These are phyloP conservation scores for Raddia distichophylla DNA, from an alignment of 176 grass and related monocot genomes.

Conservation along the genomic window DNA sequence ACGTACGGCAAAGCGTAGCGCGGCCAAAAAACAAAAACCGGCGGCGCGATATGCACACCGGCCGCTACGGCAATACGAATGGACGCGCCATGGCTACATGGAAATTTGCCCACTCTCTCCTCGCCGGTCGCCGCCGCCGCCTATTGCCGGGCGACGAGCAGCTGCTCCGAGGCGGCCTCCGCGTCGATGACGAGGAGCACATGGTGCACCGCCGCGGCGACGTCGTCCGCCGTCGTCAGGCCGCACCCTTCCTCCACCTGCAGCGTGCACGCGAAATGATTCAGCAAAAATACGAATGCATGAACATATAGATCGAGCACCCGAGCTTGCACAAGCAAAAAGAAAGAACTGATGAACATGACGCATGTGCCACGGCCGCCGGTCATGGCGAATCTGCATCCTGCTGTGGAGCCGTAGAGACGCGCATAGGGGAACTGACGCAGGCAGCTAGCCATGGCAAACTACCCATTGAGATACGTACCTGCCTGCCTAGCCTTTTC, in stretches of 20 bases:
- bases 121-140: background rate
- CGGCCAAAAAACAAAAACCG: background rate
- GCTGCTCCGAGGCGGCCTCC: constrained; percentile 41
- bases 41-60: background rate
- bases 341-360: background rate
- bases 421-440: background rate
- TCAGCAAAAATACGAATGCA: background rate
- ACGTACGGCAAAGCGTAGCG: background rate
- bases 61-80: background rate
- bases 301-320: too few relatives aligned
- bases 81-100: background rate
- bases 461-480: background rate
- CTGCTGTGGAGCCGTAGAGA: background rate
- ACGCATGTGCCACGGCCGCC: constrained; percentile 5
- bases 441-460: background rate
- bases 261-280: background rate
- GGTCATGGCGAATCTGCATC: constrained; percentile 35
- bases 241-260: constrained; percentile 92
- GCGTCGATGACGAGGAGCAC: constrained; percentile 70
- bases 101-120: background rate
- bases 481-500: constrained; percentile 25
- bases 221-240: constrained; percentile 71
- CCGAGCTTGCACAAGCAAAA: too few relatives aligned
- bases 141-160: constrained; percentile 10
- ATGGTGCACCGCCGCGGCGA: constrained; percentile 81